Evolutionary conservation across 768 basidiomycete genomes (phyloP), one percentile per base, ranked within the genome.

Genomic region (Suillus spraguei): DNA sequence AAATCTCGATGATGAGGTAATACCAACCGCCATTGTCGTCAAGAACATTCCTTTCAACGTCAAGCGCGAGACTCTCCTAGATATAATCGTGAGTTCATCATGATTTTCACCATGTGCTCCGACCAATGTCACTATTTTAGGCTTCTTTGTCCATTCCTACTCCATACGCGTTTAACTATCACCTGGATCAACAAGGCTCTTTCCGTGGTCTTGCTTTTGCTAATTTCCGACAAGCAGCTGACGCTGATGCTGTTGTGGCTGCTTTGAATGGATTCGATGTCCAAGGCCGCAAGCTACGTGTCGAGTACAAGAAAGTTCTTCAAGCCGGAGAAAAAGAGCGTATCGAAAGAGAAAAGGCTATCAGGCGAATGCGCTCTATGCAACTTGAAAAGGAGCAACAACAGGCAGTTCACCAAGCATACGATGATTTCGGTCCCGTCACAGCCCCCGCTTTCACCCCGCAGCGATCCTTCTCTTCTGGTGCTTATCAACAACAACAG

Each of bases 31-130:
- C 61, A 98, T 99, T 72, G 97, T 99, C 74, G 98, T 99, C 78
- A 99, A 99, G 87, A 98, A 98, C 83, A 99, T 99, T 81, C 97
- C 97, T 68, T 99, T 99, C 84, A 95, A 95, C 71, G 95, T 98
- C 68, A 94, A 95, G 80, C 90, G 94, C 73, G 97, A 99, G 80
- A 94, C 94, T 50, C 86, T 99, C 69, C 88, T 99, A 72, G 90
- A 92, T 80, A 95, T 98, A 76, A 99, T 99, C 75, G 96, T 97
- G 63, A 67, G 94, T 86, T 41, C 55, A 60, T 41, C 55, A 60
- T 42, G 1, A 22, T 3, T 20, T 54, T 67, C 36, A 36, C 41
- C 4, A 2, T 46, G 41, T 16, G 59, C 63, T 67, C 20, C 32
- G 8, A 36, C 61, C 16, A 11, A 17, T 55, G 70, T 50, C 67